These are phyloP conservation scores for Penicillium sp. DNA, from an alignment of 2,329 filamentous ascomycete species.

Conservation along the genomic window DNA sequence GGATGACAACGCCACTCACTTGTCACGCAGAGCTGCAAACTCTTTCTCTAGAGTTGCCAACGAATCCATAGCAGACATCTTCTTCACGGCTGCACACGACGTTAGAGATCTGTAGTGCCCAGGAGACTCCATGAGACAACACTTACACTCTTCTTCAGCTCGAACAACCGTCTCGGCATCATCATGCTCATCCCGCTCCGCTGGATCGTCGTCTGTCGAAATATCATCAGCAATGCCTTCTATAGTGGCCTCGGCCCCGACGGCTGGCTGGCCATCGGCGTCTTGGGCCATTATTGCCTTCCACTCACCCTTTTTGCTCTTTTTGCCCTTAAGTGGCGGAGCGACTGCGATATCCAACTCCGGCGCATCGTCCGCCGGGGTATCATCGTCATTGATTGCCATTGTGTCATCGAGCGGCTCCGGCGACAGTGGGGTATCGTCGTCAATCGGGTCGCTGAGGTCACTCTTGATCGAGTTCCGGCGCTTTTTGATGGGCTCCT, in stretches of 20 bases:
- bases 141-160: slow-evolving; percentile 55
- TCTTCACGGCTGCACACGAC: slow-evolving; percentile 67
- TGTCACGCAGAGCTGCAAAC: slow-evolving; percentile 78
- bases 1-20: slow-evolving; percentile 37
- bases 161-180: slow-evolving; percentile 49
- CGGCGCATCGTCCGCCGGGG: slow-evolving; percentile 34
- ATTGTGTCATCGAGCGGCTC: slow-evolving; percentile 38
- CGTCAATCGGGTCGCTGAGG: slow-evolving; percentile 37
- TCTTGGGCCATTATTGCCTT: slow-evolving; percentile 48
- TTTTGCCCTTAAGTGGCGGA: slow-evolving; percentile 39
- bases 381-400: slow-evolving; percentile 34
- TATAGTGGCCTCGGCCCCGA: slow-evolving; percentile 42
- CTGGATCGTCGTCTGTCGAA: slow-evolving; percentile 52
- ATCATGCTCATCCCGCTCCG: slow-evolving; percentile 51
- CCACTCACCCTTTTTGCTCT: slow-evolving; percentile 49
- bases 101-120: slow-evolving; percentile 3
- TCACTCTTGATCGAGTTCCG: slow-evolving; percentile 43
- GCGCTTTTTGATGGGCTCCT: slow-evolving; percentile 45
- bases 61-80: slow-evolving; percentile 77
- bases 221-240: slow-evolving; percentile 49
- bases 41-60: slow-evolving; percentile 81
- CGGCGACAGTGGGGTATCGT: slow-evolving; percentile 35
- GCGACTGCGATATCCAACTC: slow-evolving; percentile 32
- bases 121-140: background rate
- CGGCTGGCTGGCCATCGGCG: slow-evolving; percentile 38